Conservation (phyloP, 495 filamentous ascomycete species). For the Neurospora sp. region DNA sequence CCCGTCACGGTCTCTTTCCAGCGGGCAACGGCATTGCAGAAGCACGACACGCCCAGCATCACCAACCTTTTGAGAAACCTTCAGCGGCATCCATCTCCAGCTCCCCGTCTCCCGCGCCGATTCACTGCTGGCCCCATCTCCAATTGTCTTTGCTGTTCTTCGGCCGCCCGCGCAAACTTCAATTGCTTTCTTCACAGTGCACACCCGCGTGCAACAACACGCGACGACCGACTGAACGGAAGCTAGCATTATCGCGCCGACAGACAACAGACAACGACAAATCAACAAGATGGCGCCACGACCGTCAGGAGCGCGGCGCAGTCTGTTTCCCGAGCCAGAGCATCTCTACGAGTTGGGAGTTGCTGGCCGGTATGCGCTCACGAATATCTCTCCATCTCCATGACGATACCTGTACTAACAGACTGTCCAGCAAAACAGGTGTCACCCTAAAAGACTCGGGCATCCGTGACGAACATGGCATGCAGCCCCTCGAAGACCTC, state of each 20-base stretch:
- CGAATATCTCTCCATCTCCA: background rate
- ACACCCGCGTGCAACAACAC: background rate
- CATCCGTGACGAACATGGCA: constrained; percentile 79
- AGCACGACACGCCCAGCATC: background rate
- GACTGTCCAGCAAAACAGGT: constrained; percentile 58
- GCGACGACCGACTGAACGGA: background rate
- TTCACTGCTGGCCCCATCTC: background rate
- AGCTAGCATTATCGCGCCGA: background rate
- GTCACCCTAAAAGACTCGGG: constrained; percentile 70
- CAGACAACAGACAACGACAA: background rate
- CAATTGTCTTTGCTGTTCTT: background rate
- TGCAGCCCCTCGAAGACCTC: constrained; percentile 73
- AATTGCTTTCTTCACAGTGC: background rate
- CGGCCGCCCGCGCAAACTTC: background rate
- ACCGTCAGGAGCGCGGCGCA: constrained; percentile 27
- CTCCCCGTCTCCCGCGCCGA: background rate
- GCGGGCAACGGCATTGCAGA: background rate
- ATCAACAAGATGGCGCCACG: constrained; percentile 24
- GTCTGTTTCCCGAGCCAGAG: constrained; percentile 25
- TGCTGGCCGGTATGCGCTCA: constrained; percentile 34
- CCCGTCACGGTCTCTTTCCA: background rate
- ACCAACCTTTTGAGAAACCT: background rate
- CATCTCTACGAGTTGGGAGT: constrained; percentile 41
- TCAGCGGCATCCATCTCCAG: background rate
- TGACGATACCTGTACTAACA: background rate